Evolutionary conservation across 306 rosid genomes (phyloP).

Genomic region (Cicer bijugum): DNA sequence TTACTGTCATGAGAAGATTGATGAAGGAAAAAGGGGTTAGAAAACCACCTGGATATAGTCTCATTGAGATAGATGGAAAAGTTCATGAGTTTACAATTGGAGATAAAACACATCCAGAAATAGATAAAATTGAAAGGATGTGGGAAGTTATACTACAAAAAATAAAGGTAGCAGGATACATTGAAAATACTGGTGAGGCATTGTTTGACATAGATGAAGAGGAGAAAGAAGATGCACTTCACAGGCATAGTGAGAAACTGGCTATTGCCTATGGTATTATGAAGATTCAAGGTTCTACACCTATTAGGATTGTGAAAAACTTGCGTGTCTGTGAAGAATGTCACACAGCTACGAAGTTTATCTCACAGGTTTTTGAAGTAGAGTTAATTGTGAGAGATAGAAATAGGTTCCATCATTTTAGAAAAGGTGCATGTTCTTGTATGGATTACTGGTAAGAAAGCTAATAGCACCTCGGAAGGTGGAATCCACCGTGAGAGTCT

Average conservation of each 20-base stretch:
- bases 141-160: conserved; percentile 53
- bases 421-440: conserved; percentile 50
- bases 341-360: conserved; percentile 52
- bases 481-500: too few relatives aligned
- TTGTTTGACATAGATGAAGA: conserved; percentile 61
- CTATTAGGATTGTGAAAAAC: conserved; percentile 57
- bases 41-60: conserved; percentile 52
- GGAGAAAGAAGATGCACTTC: conserved; percentile 57
- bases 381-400: conserved; percentile 59
- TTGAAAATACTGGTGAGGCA: conserved; percentile 51
- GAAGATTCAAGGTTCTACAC: conserved; percentile 42
- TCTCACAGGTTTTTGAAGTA: conserved; percentile 49
- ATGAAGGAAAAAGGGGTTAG: conserved; percentile 55
- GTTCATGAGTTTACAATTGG: conserved; percentile 51
- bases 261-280: conserved; percentile 59
- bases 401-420: conserved; percentile 57
- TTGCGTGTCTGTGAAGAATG: conserved; percentile 57
- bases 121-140: conserved; percentile 49
- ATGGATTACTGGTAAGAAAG: conserved; percentile 50
- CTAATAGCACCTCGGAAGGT: too few relatives aligned
- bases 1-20: conserved; percentile 43
- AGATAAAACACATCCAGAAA: conserved; percentile 55
- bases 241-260: conserved; percentile 58
- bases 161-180: conserved; percentile 51
- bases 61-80: conserved; percentile 57